Evolutionary conservation across 306 rosid genomes (phyloP), one percentile per base, ranked within the genome.

Genomic region (Sicyos baderoa): DNA sequence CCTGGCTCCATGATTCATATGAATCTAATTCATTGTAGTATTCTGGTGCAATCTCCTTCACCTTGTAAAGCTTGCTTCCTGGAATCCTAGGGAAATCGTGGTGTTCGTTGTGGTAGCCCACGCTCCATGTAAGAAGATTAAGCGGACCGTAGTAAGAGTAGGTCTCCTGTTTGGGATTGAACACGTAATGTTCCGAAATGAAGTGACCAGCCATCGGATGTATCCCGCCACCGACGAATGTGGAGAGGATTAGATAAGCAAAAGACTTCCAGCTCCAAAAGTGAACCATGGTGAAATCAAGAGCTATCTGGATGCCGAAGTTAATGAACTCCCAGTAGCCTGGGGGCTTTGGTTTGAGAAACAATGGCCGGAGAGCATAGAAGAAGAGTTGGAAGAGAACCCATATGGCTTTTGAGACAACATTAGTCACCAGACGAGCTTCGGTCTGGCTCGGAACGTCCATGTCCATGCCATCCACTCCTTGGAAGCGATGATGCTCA

Each of bases 181-280:
- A 93, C 23, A 89, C 85, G 66, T 93, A 93, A 75, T 93, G 97
- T 79, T 93, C 97, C 0, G 95, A 93, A 72, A 93, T 86, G 89
- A 93, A 89, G 81, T 89, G 97, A 58, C 98, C 97, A 19, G 96
- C 95, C 91, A 93, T 93, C 12, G 98, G 98, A 70, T 93, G 98
- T 91, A 93, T 74, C 48, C 98, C 97, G 22, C 98, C 94, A 16
- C 98, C 97, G 21, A 93, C 85, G 57, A 93, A 93, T 12, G 97
- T 93, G 27, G 95, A 86, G 6, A 88, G 85, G 58, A 93, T 85
- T 77, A 93, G 64, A 76, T 88, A 93, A 23, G 83, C 91, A 62
- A 93, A 77, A 50, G 95, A 74, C 73, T 82, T 89, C 95, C 93
- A 88, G 32, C 97, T 82, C 70, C 87, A 83, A 37, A 88, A 84